Base-by-base conservation (phyloP, 75 land plant genomes). In the Cryptomeria japonica region DNA sequence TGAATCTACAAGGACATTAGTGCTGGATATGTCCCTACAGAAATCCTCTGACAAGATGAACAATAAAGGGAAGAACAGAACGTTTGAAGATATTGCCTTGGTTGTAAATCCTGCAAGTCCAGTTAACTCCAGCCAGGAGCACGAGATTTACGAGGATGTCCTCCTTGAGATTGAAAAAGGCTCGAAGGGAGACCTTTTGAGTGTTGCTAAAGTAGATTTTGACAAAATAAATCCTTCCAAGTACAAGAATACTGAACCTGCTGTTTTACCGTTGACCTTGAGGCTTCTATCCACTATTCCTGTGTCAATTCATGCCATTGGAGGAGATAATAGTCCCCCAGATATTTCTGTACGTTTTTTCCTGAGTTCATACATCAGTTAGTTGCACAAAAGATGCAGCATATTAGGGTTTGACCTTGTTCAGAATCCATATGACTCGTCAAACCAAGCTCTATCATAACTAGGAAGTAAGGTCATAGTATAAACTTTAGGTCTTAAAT, bases 261-360 rank as follows among this genome's bases (percentile, higher is more conserved):
- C 86, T 13, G 91, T 92, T 49, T 89, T 97, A 72, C 99, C 99
- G 34, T 78, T 98, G 85, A 94, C 96, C 28, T 80, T 98, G 14
- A 92, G 87, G 16, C 80, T 91, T 78, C 88, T 98, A 31, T 94
- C 97, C 0, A 88, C 92, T 10, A 92, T 97, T 42, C 97, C 98
- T 42, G 96, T 97, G 41, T 92, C 92, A 6, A 94, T 96, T 49
- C 87, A 93, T 90, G 98, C 98, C 15, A 32, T 90, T 84, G 99
- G 99, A 51, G 99, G 99, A 34, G 95, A 95, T 79, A 95, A 93
- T 88, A 93, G 94, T 36, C 96, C 97, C 3, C 84, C 95, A 32
- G 99, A 98, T 84, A 91, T 98, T 55, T 94, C 86, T 83, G 95
- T 88, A 18, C 92, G 91, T 72, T 87, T 98, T 11, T 98, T 94